Evolutionary conservation across 2,329 filamentous ascomycete species (phyloP), one percentile per base, ranked within the genome.

Genomic region (Cordyceps farinosa): DNA sequence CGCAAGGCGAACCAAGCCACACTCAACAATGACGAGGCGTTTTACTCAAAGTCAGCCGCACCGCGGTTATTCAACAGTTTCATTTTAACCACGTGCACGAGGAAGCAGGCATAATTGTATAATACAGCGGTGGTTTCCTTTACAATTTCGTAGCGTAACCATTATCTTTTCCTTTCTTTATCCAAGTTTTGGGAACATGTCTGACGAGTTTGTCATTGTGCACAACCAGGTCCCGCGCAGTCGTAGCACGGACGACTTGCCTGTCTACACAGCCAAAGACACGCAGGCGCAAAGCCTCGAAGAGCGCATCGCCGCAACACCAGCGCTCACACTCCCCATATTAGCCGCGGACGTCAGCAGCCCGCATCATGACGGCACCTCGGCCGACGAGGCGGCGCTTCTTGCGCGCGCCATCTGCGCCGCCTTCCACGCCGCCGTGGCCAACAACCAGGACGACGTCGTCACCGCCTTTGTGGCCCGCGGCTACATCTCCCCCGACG

Each of bases 401-500:
- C 55, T 72, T 27, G 64, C 72, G 50, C 34, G 11, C n/a, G 67
- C 70, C 15, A 72, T 77, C 22, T 69, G 76, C 30, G 22, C 58
- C 17, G 55, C 70, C 60, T 74, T 76, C 66, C 76, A 71, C 65
- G 9, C 45, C 17, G 69, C 73, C 9, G 70, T 77, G 57, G 17
- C 64, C 22, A 56, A 44, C 45, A 69, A 67, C 0, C 67, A 74
- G 50, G 67, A 69, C 58, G 73, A 72, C 4, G 30, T 72, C 3
- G 71, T 76, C 29, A 60, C 67, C 15, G 59, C 66, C n/a, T 71
- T 77, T 30, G 65, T 79, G 54, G 22, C 65, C 4, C 65, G 61
- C 5, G 76, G 77, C 5, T 70, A 77, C 64, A 70, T 79, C 55
- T 76, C 75, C 15, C 77, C 77, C 5, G 76, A 78, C 68, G 70